Conservation (phyloP, 306 rosid genomes). For the Comarum palustre region DNA sequence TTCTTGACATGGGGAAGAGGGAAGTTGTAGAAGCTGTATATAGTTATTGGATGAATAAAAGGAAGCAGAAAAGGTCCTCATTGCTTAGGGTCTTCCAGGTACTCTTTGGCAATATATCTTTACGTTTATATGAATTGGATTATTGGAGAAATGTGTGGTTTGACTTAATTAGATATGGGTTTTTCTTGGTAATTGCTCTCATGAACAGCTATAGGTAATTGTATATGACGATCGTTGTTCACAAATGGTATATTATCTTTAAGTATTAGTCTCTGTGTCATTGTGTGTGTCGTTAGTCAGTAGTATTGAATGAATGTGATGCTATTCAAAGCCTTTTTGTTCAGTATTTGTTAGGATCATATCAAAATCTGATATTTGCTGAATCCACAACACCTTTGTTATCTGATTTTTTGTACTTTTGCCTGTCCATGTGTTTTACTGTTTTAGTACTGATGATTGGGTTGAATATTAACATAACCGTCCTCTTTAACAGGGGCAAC, state of each 20-base stretch:
- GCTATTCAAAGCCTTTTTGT: neutral
- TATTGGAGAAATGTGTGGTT: neutral
- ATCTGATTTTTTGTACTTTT: neutral
- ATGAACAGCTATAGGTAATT: neutral
- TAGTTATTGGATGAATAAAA: conserved; percentile 62
- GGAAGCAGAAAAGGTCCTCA: conserved; percentile 45
- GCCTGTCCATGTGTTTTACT: neutral
- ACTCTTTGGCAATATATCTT: conserved; percentile 3
- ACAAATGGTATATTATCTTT: neutral
- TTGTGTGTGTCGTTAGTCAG: neutral
- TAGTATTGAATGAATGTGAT: neutral
- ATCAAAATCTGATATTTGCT: neutral
- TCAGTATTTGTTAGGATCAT: neutral
- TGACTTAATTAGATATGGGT: conserved; percentile 8
- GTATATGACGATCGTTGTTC: neutral
- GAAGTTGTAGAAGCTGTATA: conserved; percentile 49
- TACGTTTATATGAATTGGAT: neutral
- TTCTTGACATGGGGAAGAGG: conserved; percentile 42
- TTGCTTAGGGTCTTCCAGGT: conserved; percentile 75
- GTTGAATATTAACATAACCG: conserved; percentile 6
- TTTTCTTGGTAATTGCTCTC: neutral
- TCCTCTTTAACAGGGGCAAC: conserved; percentile 44
- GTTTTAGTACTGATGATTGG: neutral
- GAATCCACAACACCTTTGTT: neutral
- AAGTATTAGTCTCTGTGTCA: neutral